phyloP scores from a whole-genome alignment of 73 alveolate genomes.

The Stentor roeselii region DNA sequence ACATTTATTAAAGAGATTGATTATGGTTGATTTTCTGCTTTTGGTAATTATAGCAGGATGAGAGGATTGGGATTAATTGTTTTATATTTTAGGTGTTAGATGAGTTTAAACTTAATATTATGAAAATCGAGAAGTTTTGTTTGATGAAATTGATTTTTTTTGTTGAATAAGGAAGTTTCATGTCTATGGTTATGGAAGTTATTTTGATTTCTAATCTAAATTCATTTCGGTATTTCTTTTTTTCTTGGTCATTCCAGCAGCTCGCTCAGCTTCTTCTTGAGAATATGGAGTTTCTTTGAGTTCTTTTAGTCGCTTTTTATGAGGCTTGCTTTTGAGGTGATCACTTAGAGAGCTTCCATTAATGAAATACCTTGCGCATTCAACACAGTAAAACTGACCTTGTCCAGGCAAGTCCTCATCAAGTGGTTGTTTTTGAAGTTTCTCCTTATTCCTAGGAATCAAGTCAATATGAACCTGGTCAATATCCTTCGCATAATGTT shows the following conservation, averaged over 20 bases:
- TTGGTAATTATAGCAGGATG: too few species aligned
- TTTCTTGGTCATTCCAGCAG: constrained; percentile 53
- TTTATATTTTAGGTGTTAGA: too few species aligned
- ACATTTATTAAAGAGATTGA: too few species aligned
- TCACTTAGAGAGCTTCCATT: constrained; percentile 41
- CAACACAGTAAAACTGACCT: constrained; percentile 76
- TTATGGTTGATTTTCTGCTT: too few species aligned
- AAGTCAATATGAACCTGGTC: constrained; percentile 67
- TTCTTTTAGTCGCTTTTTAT: constrained; percentile 68
- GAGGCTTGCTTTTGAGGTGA: constrained; percentile 71
- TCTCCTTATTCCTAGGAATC: constrained; percentile 44
- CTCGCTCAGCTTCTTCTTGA: constrained; percentile 68
- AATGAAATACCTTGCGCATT: constrained; percentile 73
- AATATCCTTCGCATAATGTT: constrained; percentile 58
- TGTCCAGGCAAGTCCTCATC: constrained; percentile 85
- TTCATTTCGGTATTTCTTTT: neutral
- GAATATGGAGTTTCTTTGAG: constrained; percentile 62
- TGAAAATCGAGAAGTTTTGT: too few species aligned
- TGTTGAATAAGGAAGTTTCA: too few species aligned
- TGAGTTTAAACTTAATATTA: too few species aligned
- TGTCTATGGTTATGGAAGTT: too few species aligned
- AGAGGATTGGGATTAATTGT: too few species aligned
- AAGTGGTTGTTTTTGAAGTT: constrained; percentile 46
- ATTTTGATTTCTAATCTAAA: neutral
- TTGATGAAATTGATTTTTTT: too few species aligned